Evolutionary conservation across 2,329 filamentous ascomycete species (phyloP).

Genomic region (Penicillium sp.): DNA sequence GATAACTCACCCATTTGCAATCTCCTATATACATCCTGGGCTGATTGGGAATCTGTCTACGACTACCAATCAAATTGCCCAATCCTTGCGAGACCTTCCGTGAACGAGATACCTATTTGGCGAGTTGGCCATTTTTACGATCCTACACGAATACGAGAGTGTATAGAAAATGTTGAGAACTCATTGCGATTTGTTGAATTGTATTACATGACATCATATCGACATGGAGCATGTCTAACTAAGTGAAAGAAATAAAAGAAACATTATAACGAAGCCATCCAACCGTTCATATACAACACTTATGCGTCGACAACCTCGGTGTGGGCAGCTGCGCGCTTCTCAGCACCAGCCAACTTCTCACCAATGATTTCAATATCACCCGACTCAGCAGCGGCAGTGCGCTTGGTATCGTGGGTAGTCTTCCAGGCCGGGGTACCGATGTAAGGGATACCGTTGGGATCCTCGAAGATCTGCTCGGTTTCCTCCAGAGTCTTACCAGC

Average conservation of each 20-base stretch:
- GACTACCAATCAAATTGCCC: background rate
- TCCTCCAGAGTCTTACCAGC: slow-evolving; percentile 72
- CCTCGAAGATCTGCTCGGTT: slow-evolving; percentile 67
- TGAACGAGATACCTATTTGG: background rate
- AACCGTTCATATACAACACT: background rate
- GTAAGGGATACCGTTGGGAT: slow-evolving; percentile 35
- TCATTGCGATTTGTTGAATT: background rate
- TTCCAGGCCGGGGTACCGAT: slow-evolving; percentile 42
- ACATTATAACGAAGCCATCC: background rate
- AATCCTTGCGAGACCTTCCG: background rate
- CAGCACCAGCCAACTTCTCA: slow-evolving; percentile 22
- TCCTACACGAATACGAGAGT: background rate
- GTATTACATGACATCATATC: slow-evolving; percentile 8
- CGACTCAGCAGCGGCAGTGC: slow-evolving; percentile 30
- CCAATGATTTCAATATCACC: slow-evolving; percentile 29
- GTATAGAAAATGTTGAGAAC: background rate
- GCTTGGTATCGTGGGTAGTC: slow-evolving; percentile 32
- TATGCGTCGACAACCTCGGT: slow-evolving; percentile 4
- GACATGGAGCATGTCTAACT: background rate
- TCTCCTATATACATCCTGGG: background rate
- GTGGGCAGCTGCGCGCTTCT: slow-evolving; percentile 16
- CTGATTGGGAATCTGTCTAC: background rate
- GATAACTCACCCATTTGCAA: background rate
- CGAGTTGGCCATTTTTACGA: background rate
- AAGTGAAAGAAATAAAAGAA: background rate